These are phyloP conservation scores for Hymenoscyphus fructigenus DNA, from an alignment of 2,329 filamentous ascomycete species.

Conservation along the genomic window DNA sequence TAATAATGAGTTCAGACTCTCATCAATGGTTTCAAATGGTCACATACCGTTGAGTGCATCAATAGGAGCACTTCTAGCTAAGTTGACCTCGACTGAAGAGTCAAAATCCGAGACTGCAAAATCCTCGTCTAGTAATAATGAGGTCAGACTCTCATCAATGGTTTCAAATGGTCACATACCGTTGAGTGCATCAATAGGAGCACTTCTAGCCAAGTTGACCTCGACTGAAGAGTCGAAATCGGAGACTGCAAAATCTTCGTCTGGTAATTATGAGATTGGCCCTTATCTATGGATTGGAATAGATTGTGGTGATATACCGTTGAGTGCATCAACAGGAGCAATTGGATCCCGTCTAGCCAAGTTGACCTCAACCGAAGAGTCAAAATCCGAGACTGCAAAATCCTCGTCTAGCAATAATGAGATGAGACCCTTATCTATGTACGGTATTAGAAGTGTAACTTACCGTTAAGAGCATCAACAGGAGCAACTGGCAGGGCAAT, in stretches of 20 bases:
- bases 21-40: not conserved
- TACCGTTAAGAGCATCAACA: constrained; percentile 1
- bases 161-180: not conserved
- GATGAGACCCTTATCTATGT: not conserved
- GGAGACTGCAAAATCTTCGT: not conserved
- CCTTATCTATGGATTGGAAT: not conserved
- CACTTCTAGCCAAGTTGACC: constrained; percentile 1
- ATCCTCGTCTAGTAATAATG: not conserved
- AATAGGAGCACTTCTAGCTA: not conserved
- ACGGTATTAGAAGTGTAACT: not conserved
- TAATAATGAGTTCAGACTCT: not conserved
- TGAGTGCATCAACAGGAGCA: not conserved
- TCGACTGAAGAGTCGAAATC: not conserved
- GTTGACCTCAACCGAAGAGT: not conserved
- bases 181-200: not conserved
- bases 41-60: not conserved
- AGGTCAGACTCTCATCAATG: not conserved
- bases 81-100: not conserved
- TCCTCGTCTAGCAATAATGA: not conserved
- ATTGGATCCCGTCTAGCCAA: not conserved
- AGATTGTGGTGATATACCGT: not conserved
- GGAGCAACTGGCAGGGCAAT: not conserved
- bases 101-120: not conserved
- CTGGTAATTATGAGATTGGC: not conserved
- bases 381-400: not conserved